These are phyloP conservation scores for Boletus mariae DNA, from an alignment of 1,284 basidiomycete species.

Conservation along the genomic window DNA sequence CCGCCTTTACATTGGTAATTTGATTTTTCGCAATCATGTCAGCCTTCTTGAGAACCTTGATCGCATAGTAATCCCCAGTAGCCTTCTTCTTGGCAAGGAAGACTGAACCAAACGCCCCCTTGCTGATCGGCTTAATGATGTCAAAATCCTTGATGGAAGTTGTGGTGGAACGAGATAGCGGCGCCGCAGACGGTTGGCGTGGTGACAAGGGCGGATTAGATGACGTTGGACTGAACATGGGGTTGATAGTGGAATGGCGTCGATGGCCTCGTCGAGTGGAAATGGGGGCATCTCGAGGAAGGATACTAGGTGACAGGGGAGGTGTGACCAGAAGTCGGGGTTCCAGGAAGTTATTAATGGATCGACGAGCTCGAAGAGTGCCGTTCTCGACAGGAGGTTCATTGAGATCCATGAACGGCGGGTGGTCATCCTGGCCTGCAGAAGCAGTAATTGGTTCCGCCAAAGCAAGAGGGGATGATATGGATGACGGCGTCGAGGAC, in stretches of 20 bases:
- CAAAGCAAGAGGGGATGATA: conserved; percentile 77
- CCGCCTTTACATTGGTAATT: conserved; percentile 99
- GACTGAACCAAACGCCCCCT: conserved; percentile 98
- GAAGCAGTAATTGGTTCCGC: conserved; percentile 77
- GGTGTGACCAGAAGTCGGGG: conserved; percentile 67
- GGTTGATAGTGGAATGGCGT: conserved; percentile 70
- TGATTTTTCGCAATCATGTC: conserved; percentile 99
- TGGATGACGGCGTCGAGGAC: conserved; percentile 79
- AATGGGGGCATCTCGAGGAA: conserved; percentile 51
- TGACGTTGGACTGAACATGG: conserved; percentile 53
- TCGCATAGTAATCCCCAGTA: conserved; percentile 98
- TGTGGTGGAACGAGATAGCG: conserved; percentile 74
- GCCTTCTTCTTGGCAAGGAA: conserved; percentile 97
- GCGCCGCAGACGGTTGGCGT: conserved; percentile 74
- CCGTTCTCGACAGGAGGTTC: conserved; percentile 38
- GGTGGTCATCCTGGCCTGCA: conserved; percentile 50
- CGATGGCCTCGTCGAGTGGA: conserved; percentile 56
- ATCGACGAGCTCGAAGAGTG: conserved; percentile 56
- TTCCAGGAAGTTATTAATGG: conserved; percentile 62
- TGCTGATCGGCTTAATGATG: conserved; percentile 98
- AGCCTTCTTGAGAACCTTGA: conserved; percentile 98
- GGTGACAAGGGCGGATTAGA: conserved; percentile 79
- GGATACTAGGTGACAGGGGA: conserved; percentile 67
- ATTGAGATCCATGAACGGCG: conserved; percentile 61
- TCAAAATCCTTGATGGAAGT: conserved; percentile 99